Base-by-base conservation (phyloP, 1,139 yeast genomes). In the Yamadazyma atmosphaerica region DNA sequence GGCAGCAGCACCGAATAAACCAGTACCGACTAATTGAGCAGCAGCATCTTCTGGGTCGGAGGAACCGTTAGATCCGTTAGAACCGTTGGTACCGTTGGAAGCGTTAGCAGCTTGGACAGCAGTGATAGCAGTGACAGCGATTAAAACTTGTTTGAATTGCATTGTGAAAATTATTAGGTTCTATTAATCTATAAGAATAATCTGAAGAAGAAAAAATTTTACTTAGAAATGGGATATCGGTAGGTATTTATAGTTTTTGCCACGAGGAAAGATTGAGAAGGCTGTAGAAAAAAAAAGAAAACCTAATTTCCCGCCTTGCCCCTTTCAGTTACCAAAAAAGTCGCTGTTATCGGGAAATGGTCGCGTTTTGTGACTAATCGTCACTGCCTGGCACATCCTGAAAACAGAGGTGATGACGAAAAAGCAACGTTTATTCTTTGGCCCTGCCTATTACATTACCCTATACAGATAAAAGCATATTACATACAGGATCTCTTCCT, bases 71-170 rank as follows among this genome's bases (percentile, higher is more conserved):
- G 56, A 53, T 34, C 46, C 47, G 43, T 60, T 62, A 39, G 64
- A 35, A 46, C 56, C 61, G 59, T 60, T 58, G 39, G 65, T 35
- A 35, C 50, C 56, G 63, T 60, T 61, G 41, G 68, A 28, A 45
- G 56, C 58, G 61, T 63, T 63, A 46, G 61, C 68, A 44, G 69
- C 71, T 34, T 63, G 58, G 51, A 62, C 72, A 47, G 65, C 70
- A 43, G 72, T 52, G 54, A 53, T 64, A 45, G 71, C 72, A 49
- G 72, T 61, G 54, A 67, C 60, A 51, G 73, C 70, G 56, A 67
- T 51, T 54, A 66, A 58, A 55, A 66, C 62, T 49, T 68, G 55
- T 55, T 60, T 55, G 67, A 67, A 65, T 66, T 68, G 73, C 74
- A 68, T 68, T 58, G 41, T 58, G 26, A 9, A 17, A 19, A 18